Conservation (phyloP, 306 rosid species). For the Cyclanthera cordifolia region DNA sequence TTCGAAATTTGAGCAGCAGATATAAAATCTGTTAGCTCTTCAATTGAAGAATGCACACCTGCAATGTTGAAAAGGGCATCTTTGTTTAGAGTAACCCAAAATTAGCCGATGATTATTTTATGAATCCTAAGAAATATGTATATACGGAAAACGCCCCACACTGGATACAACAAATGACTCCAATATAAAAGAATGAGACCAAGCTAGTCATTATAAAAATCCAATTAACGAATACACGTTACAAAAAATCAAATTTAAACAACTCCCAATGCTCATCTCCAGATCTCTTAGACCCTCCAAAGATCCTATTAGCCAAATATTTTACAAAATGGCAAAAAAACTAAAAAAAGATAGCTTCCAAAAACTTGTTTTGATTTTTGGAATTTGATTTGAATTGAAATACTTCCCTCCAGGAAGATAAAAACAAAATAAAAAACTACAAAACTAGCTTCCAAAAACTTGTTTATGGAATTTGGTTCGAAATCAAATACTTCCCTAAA, state of each 20-base stretch:
- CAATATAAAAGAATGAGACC: background rate
- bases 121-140: background rate
- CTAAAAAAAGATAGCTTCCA: too few relatives aligned
- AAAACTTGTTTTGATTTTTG: too few relatives aligned
- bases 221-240: background rate
- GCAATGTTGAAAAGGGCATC: constrained; percentile 14
- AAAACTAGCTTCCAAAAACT: too few relatives aligned
- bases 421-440: too few relatives aligned
- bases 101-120: background rate
- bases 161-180: background rate
- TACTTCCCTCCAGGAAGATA: too few relatives aligned
- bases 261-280: background rate
- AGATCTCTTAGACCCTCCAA: background rate
- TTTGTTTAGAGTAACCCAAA: background rate
- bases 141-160: background rate
- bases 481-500: too few relatives aligned
- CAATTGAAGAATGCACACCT: constrained; percentile 55
- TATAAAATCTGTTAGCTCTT: constrained; percentile 62
- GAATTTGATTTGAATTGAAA: too few relatives aligned
- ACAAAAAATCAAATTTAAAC: background rate
- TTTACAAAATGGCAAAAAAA: too few relatives aligned
- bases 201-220: background rate
- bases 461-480: too few relatives aligned
- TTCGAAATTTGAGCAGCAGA: constrained; percentile 63
- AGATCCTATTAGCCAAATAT: background rate